Conservation (phyloP, 148 eudicot species). For the Rhododendron vialii region DNA sequence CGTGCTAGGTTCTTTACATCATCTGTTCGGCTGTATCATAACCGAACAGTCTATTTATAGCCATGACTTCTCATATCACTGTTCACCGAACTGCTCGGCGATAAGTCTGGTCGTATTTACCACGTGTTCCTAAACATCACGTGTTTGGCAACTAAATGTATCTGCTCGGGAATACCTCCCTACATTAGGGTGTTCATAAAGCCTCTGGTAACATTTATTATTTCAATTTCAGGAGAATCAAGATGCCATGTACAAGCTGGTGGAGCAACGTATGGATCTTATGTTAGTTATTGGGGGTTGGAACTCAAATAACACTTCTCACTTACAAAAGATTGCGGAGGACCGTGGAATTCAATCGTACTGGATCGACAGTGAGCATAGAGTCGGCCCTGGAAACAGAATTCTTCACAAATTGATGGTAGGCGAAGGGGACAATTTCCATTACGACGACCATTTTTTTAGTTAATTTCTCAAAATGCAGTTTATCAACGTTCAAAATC, state of each 20-base stretch:
- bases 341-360: constrained; percentile 88
- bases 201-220: not conserved
- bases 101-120: too few relatives aligned
- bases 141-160: too few relatives aligned
- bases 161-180: too few relatives aligned
- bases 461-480: not conserved
- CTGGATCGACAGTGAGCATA: constrained; percentile 83
- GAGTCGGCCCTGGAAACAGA: constrained; percentile 92
- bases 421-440: constrained; percentile 15
- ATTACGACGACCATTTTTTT: not conserved
- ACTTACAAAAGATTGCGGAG: constrained; percentile 89
- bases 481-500: not conserved
- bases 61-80: too few relatives aligned
- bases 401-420: constrained; percentile 69
- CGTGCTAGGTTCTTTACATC: too few relatives aligned
- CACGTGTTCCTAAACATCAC: too few relatives aligned
- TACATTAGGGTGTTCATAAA: not conserved
- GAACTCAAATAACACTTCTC: constrained; percentile 95
- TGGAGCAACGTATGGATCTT: constrained; percentile 67
- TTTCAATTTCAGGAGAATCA: constrained; percentile 66
- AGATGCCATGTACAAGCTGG: constrained; percentile 98
- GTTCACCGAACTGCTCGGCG: too few relatives aligned
- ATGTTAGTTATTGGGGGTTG: constrained; percentile 96
- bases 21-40: too few relatives aligned
- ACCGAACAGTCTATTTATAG: too few relatives aligned